Conservation (phyloP, 2,329 filamentous ascomycete species). For the Venturia nashicola region DNA sequence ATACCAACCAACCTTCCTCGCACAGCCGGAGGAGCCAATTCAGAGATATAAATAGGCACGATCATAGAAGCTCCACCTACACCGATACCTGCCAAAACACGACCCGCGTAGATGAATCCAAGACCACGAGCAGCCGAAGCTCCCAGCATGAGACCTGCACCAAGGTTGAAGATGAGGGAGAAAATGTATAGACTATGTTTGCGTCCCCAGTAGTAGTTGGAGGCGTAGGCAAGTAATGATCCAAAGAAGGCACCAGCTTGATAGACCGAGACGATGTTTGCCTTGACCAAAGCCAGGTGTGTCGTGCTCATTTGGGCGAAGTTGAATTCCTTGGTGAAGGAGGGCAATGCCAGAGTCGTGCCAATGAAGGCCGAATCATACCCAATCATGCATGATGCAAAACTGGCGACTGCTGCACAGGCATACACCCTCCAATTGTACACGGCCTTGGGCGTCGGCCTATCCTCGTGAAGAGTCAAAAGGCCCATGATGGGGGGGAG, state of each 20-base stretch:
- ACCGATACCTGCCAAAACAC: slow-evolving; percentile 45
- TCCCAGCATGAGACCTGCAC: slow-evolving; percentile 61
- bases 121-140: slow-evolving; percentile 49
- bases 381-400: slow-evolving; percentile 46
- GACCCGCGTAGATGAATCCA: slow-evolving; percentile 46
- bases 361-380: slow-evolving; percentile 69
- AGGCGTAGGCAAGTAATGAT: slow-evolving; percentile 54
- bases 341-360: slow-evolving; percentile 57
- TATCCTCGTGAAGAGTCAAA: slow-evolving; percentile 28
- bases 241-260: slow-evolving; percentile 80
- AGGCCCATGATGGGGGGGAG: slow-evolving; percentile 23
- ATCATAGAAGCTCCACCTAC: slow-evolving; percentile 45
- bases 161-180: slow-evolving; percentile 52
- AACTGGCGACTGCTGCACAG: slow-evolving; percentile 41
- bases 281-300: slow-evolving; percentile 47
- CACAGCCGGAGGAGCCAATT: slow-evolving; percentile 45
- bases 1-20: slow-evolving; percentile 47
- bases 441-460: slow-evolving; percentile 43
- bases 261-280: slow-evolving; percentile 71
- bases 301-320: slow-evolving; percentile 38
- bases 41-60: slow-evolving; percentile 48
- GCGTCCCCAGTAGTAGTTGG: slow-evolving; percentile 55
- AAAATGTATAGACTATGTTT: slow-evolving; percentile 52
- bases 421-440: slow-evolving; percentile 50
- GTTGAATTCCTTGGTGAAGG: slow-evolving; percentile 57